Evolutionary conservation across 2,329 filamentous ascomycete genomes (phyloP), one percentile per base, ranked within the genome.

Genomic region (Botrytis galanthina): DNA sequence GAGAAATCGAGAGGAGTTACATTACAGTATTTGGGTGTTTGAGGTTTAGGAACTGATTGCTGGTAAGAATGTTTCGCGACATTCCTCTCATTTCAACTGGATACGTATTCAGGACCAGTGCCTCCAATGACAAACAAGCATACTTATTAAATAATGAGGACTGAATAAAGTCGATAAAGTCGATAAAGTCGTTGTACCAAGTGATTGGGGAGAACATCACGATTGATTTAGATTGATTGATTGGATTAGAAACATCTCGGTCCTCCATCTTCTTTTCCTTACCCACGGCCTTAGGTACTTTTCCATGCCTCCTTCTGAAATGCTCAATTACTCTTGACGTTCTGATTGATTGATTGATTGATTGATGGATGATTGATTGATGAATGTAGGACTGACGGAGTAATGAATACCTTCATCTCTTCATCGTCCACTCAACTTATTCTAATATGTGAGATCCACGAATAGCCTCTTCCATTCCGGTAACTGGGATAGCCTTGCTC

Each of bases 11-110:
- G 60, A 29, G 42, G 22, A 64, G 32, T 22, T 29, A n/a, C 37
- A 32, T 32, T 35, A 20, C 18, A 32, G 61, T 37, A 10, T 20
- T 42, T 44, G n/a, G 44, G 32, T 67, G 46, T 68, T 68, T 68
- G 64, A 54, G 32, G 64, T 68, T 68, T 54, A 67, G 18, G 61
- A 22, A 32, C 4, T 46, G 62, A 29, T 29, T 62, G 20, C 44
- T 66, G 63, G 12, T 66, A 32, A 64, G 44, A 66, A 66, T 54
- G 26, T 29, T 68, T 68, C 46, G 46, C 51, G 26, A 54, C 64
- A 68, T 68, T 54, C 46, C 64, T 68, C 35, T 68, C 32, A 54
- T 68, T 68, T 68, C 64, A 54, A 39, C 46, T 42, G 44, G 46
- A 46, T 46, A 35, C 37, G 51, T 57, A 29, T n/a, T 29, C 51